These are phyloP conservation scores for Hygrophoropsis aurantiaca DNA, from an alignment of 768 basidiomycete genomes.

Conservation along the genomic window DNA sequence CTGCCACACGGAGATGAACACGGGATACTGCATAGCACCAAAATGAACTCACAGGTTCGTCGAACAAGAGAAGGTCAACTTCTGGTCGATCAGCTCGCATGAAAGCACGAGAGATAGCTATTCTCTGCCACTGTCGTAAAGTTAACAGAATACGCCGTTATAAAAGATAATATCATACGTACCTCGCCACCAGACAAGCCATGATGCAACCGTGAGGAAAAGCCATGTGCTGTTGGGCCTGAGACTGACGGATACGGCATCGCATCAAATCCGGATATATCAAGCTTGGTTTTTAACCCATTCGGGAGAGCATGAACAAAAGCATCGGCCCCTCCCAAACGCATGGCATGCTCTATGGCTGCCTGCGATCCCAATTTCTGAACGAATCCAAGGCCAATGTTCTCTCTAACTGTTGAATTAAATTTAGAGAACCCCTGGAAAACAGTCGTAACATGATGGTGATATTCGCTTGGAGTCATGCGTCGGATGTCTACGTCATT, in stretches of 20 bases:
- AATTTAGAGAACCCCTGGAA: conserved; percentile 88
- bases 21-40: conserved; percentile 4
- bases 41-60: conserved; percentile 68
- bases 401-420: conserved; percentile 74
- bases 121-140: conserved; percentile 72
- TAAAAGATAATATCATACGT: conserved; percentile 22
- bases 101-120: conserved; percentile 85
- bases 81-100: conserved; percentile 77
- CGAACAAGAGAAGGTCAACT: conserved; percentile 79
- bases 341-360: conserved; percentile 64
- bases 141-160: conserved; percentile 6
- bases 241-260: conserved; percentile 32
- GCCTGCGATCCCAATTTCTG: conserved; percentile 55
- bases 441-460: conserved; percentile 73
- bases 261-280: conserved; percentile 58
- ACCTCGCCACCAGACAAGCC: conserved; percentile 87
- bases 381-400: conserved; percentile 82
- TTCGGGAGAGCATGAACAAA: conserved; percentile 66
- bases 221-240: conserved; percentile 30
- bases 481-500: conserved; percentile 70
- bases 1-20: conserved; percentile 33
- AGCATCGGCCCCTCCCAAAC: conserved; percentile 66
- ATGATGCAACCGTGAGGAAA: conserved; percentile 44
- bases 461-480: conserved; percentile 68
- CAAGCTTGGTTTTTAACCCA: conserved; percentile 73